Conservation (phyloP, 1,284 basidiomycete species). For the Mrakiaceae sp. region DNA sequence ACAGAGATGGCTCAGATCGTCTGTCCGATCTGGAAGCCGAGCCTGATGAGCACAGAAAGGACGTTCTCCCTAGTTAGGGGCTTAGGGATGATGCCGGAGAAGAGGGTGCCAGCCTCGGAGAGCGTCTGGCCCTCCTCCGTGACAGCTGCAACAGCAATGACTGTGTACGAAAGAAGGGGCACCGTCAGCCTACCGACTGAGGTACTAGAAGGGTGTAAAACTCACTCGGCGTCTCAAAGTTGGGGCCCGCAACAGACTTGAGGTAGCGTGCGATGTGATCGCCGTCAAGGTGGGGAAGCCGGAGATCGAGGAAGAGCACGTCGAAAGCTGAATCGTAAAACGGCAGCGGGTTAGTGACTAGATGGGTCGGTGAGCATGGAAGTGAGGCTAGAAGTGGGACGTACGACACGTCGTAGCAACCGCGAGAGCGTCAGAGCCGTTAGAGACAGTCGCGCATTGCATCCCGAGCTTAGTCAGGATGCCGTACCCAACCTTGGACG, state of each 20-base stretch:
- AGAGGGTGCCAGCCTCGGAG: constrained; percentile 54
- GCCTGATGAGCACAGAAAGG: constrained; percentile 40
- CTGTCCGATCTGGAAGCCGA: constrained; percentile 14
- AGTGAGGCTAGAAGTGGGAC: constrained; percentile 30
- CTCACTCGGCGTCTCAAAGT: constrained; percentile 35
- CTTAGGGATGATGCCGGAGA: constrained; percentile 74
- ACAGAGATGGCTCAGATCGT: no score
- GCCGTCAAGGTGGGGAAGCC: constrained; percentile 33
- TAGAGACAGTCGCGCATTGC: constrained; percentile 73
- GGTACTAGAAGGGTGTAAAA: constrained; percentile 5
- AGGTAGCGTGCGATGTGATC: constrained; percentile 37
- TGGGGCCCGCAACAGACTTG: constrained; percentile 34
- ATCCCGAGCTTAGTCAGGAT: constrained; percentile 10
- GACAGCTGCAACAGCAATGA: constrained; percentile 74
- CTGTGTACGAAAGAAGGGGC: constrained; percentile 17
- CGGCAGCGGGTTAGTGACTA: neutral
- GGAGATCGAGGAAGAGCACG: constrained; percentile 39
- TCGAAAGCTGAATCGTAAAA: constrained; percentile 33
- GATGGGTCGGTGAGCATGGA: neutral
- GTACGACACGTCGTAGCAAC: constrained; percentile 91
- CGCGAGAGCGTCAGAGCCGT: constrained; percentile 92
- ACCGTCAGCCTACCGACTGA: neutral
- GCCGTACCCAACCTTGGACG: constrained; percentile 16
- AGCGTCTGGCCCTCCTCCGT: constrained; percentile 67
- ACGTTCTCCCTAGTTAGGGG: constrained; percentile 78